Base-by-base conservation (phyloP, 352 stramenopile species). In the Thalassiosira pacifica region DNA sequence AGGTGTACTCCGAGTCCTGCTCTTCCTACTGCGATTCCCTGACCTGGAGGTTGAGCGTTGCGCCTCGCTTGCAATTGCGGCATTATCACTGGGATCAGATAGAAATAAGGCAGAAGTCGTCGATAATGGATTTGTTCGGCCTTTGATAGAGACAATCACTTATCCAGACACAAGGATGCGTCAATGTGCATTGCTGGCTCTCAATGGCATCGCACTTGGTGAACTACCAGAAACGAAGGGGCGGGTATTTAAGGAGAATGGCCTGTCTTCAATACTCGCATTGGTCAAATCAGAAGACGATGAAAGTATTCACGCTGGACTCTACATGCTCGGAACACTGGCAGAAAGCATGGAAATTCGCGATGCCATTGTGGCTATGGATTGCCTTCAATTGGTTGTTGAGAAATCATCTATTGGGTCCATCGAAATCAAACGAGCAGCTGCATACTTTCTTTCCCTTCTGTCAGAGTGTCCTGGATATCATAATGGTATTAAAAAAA, bases 21-120 rank as follows among this genome's bases (percentile, higher is more conserved):
- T 97, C 16, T 98, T 99, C 79, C 85, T 99, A 55, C 93, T 97
- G 9, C 92, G 97, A 22, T 99, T 98, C 79, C 97, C 97, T 4
- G 97, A 99, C 75, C 91, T 97, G 10, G 96, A 99, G 85, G 98
- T 99, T 75, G 97, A 99, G 89, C 93, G 97, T 1, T 98, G 98
- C 68, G 97, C 97, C 16, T 95, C 96, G 5, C 91, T 99, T 63
- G 94, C 97, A 18, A 86, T 99, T 8, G 97, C 97, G 18, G 97
- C 95, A 26, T 86, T 99, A 26, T 96, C 95, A 0, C 88, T 99
- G 0, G 97, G 97, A 29, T 96, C 96, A 75, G 95, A 98, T 75
- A 93, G 94, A n/a, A 94, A 94, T 89, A 99, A 98, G 88, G 78
- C 97, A 9, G 92, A 96, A 24, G 90, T 99, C 79, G 92, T 98